Conservation (phyloP, 2,329 filamentous ascomycete genomes). For the Neonectria coccinea region DNA sequence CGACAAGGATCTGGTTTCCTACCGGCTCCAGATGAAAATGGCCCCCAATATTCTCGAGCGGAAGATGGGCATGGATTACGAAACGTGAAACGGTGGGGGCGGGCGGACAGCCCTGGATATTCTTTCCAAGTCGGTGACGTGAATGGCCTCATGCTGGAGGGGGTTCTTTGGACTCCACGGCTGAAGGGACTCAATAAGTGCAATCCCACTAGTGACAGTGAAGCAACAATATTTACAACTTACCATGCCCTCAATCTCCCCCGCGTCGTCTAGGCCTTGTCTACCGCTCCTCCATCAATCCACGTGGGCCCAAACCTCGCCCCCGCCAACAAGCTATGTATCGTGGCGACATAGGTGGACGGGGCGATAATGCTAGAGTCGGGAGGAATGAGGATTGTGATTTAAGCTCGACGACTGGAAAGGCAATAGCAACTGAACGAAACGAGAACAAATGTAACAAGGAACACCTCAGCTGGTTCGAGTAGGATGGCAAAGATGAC, state of each 20-base stretch:
- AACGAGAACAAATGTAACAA: not conserved
- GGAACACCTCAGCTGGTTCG: not conserved
- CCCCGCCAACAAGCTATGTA: too few relatives aligned
- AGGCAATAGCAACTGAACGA: not conserved
- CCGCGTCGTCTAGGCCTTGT: too few relatives aligned
- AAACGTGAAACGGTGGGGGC: constrained; percentile 3
- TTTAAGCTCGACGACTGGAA: not conserved
- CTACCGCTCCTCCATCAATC: too few relatives aligned
- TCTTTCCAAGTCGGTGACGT: not conserved
- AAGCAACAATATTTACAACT: too few relatives aligned
- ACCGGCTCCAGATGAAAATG: not conserved
- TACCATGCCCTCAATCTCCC: too few relatives aligned
- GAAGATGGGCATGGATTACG: not conserved
- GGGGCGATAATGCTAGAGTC: too few relatives aligned
- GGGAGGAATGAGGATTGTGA: not conserved
- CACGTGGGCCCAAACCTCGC: too few relatives aligned
- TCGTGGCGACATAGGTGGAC: too few relatives aligned
- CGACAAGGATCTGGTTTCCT: not conserved
- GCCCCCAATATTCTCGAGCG: not conserved
- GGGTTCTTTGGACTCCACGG: too few relatives aligned
- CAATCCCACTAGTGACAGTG: too few relatives aligned
- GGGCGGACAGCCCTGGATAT: not conserved
- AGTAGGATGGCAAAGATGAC: not conserved
- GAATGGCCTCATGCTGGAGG: not conserved
- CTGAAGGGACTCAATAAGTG: too few relatives aligned